These are phyloP conservation scores for Termitomyces sp. DNA, from an alignment of 768 basidiomycete genomes.

Conservation along the genomic window DNA sequence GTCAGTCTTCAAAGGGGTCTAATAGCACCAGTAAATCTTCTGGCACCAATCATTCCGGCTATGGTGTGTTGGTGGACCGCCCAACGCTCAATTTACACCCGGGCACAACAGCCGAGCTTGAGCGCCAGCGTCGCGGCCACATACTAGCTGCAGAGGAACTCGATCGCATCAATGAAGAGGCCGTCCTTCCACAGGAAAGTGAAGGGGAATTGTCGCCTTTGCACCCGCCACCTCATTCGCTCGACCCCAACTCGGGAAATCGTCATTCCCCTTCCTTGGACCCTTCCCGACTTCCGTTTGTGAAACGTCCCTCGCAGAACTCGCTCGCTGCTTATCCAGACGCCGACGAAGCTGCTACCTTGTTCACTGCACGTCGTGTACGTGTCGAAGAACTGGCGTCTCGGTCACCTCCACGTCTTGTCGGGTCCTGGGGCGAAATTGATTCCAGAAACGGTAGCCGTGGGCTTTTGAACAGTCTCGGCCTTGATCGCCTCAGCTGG, in stretches of 20 bases:
- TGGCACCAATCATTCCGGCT: constrained; percentile 38
- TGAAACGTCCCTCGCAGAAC: constrained; percentile 18
- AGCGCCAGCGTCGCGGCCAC: constrained; percentile 25
- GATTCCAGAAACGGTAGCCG: constrained; percentile 10
- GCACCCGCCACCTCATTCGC: constrained; percentile 29
- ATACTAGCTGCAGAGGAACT: constrained; percentile 32
- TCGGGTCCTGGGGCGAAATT: constrained; percentile 7
- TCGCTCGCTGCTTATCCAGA: constrained; percentile 30
- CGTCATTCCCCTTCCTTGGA: neutral
- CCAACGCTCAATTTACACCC: constrained; percentile 33
- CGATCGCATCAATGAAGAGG: constrained; percentile 29
- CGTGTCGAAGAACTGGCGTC: constrained; percentile 31
- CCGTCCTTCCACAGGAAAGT: constrained; percentile 24
- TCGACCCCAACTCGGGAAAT: constrained; percentile 14
- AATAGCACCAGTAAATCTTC: constrained; percentile 30
- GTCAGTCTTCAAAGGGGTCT: constrained; percentile 33
- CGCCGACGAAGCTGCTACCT: constrained; percentile 37
- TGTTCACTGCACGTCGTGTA: constrained; percentile 49
- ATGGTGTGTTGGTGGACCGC: constrained; percentile 35
- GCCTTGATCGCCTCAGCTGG: constrained; percentile 54
- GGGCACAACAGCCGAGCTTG: constrained; percentile 23
- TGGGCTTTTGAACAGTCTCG: constrained; percentile 31
- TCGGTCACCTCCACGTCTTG: constrained; percentile 18
- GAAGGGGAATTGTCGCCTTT: constrained; percentile 8
- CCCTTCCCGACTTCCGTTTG: constrained; percentile 1